Base-by-base conservation (phyloP, 805 yeast species). In the Wickerhamomyces kurtzmanii region DNA sequence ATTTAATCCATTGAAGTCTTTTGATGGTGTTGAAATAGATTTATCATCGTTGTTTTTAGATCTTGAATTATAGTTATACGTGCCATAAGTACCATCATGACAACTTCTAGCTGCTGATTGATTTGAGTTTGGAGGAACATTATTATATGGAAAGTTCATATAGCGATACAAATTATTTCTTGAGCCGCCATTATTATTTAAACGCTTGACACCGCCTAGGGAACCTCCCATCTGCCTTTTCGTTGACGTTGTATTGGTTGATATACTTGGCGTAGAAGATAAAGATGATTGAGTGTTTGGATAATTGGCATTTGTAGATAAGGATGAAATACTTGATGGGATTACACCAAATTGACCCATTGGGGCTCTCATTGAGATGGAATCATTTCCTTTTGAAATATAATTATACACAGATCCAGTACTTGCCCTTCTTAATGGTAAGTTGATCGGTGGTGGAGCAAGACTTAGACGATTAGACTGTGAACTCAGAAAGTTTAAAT, bases 381-480 rank as follows among this genome's bases (percentile, higher is more conserved):
- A 14, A 6, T 28, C 24, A 17, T 17, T 11, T 20, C 15, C 8
- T 12, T 15, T 31, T 14, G 23, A 12, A 10, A 10, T 10, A 28
- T 12, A 20, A 25, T 26, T 29, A 27, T 28, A 36, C 17, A 36
- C 40, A n/a, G 53, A 48, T 1, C 53, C 52, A 8, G 52, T 47
- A 30, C 44, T 44, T 2, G 59, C 46, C 31, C 57, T 59, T 46
- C 66, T 61, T 34, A 59, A 51, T 24, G 66, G 67, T 35, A 77
- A 62, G 43, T 76, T 75, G 20, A 82, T 75, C 3, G 93, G 93
- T 5, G 93, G 89, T 7, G 93, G 93, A 0, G 94, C 93, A 31
- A 81, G 59, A 23, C 62, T 65, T 34, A 75, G 47, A 29, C 52
- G 55, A 24, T 67, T 63, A 4, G 38, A 51, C 28, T 49, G 33